These are phyloP conservation scores for Metschnikowia lochheadii DNA, from an alignment of 805 yeast species.

Conservation along the genomic window DNA sequence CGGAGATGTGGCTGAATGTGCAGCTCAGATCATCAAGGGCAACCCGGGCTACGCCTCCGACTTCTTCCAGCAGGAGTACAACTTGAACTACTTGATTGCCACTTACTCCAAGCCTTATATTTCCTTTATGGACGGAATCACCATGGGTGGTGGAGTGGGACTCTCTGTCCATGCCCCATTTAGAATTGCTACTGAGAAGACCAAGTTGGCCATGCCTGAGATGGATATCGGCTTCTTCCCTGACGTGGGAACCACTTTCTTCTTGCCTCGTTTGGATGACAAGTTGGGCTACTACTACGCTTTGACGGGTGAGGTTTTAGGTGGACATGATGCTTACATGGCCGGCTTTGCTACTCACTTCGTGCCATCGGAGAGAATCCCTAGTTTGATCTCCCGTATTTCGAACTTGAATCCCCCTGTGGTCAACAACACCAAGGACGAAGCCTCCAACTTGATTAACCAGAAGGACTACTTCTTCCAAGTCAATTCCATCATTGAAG, in stretches of 20 bases:
- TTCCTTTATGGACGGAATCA: constrained; percentile 84
- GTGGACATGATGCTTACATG: constrained; percentile 76
- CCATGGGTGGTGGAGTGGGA: constrained; percentile 99
- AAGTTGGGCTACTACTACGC: constrained; percentile 83
- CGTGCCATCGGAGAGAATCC: constrained; percentile 62
- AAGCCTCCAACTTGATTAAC: constrained; percentile 18
- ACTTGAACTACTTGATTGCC: constrained; percentile 71
- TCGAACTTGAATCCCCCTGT: constrained; percentile 51
- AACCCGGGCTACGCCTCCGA: constrained; percentile 48
- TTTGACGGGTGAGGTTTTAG: constrained; percentile 74
- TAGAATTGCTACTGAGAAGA: constrained; percentile 87
- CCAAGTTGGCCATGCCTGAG: constrained; percentile 96
- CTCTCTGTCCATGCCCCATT: constrained; percentile 86
- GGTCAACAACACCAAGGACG: constrained; percentile 24
- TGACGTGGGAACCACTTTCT: constrained; percentile 92
- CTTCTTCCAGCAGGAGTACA: constrained; percentile 78
- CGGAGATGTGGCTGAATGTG: constrained; percentile 87
- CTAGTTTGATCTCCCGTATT: constrained; percentile 60
- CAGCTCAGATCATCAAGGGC: constrained; percentile 50
- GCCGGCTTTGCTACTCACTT: constrained; percentile 91
- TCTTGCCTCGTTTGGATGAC: constrained; percentile 77
- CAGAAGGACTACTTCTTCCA: constrained; percentile 46
- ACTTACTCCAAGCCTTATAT: constrained; percentile 85
- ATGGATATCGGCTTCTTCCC: constrained; percentile 95
- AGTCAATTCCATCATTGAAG: constrained; percentile 72